phyloP scores from a whole-genome alignment of 2,329 filamentous ascomycete genomes.

The Verruconis gallopava region DNA sequence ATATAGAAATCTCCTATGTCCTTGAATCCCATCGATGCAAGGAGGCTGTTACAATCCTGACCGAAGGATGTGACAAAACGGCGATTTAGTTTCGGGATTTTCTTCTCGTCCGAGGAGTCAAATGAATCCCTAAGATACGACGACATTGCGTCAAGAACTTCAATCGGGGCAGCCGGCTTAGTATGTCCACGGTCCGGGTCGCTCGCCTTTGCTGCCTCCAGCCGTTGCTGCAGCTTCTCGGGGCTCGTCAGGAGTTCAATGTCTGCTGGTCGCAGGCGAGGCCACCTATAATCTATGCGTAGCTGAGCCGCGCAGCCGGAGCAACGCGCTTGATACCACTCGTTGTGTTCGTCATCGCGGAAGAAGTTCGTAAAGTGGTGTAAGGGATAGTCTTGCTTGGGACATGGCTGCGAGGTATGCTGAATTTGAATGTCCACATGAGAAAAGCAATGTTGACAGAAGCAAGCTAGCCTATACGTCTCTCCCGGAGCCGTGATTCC shows the following conservation, averaged over 20 bases:
- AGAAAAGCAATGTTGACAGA: conserved; percentile 48
- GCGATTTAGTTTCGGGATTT: conserved; percentile 48
- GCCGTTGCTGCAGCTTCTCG: conserved; percentile 38
- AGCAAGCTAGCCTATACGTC: conserved; percentile 43
- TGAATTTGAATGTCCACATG: conserved; percentile 45
- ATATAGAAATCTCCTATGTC: conserved; percentile 15
- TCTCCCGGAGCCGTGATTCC: conserved; percentile 1
- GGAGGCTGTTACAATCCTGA: conserved; percentile 44
- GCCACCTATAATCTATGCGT: conserved; percentile 6
- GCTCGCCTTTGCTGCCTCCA: conserved; percentile 37
- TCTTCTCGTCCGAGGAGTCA: conserved; percentile 33
- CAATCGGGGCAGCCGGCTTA: conserved; percentile 37
- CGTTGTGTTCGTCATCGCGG: neutral
- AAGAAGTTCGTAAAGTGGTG: conserved; percentile 41
- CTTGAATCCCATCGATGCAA: conserved; percentile 45
- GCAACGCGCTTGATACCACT: conserved; percentile 4
- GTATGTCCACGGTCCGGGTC: conserved; percentile 43
- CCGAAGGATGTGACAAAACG: conserved; percentile 52
- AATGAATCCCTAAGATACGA: conserved; percentile 49
- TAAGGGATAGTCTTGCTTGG: conserved; percentile 38
- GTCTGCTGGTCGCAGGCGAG: conserved; percentile 34
- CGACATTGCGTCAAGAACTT: conserved; percentile 43
- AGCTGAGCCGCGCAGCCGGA: conserved; percentile 1
- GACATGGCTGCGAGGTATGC: conserved; percentile 23
- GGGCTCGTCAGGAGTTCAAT: conserved; percentile 41